A percentile compares a stretch with the other conserved stretches of the same genome.
Conservation (phyloP, 192 early-diverging fungal species). For the Physocladia obscura region DNA sequence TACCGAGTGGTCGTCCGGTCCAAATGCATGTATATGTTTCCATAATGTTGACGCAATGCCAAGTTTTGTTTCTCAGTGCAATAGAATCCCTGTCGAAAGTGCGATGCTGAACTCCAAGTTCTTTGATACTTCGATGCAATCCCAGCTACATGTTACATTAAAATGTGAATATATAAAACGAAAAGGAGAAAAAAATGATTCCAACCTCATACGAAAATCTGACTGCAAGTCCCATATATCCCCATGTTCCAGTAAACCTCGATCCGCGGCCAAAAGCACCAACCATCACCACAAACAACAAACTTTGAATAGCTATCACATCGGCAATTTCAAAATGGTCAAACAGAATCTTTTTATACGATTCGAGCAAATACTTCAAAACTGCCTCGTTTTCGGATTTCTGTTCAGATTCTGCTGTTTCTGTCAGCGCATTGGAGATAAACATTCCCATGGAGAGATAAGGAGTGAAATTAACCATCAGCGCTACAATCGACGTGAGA, state of each 20-base stretch:
- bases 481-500: constrained; percentile 11
- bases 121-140: constrained; percentile 4
- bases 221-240: constrained; percentile 21
- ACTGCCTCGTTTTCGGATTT: constrained; percentile 6
- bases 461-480: constrained; percentile 31
- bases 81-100: constrained; percentile 1
- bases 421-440: no score
- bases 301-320: constrained; percentile 12
- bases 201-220: constrained; percentile 9
- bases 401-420: no score
- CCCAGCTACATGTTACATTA: constrained; percentile 9
- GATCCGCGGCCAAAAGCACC: constrained; percentile 14
- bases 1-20: constrained; percentile 21
- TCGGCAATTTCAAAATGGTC: constrained; percentile 21
- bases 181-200: not conserved
- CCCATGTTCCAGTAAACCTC: constrained; percentile 10
- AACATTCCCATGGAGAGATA: constrained; percentile 9
- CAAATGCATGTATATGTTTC: constrained; percentile 26
- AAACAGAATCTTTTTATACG: constrained; percentile 12
- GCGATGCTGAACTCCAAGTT: constrained; percentile 6
- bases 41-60: constrained; percentile 27
- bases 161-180: not conserved
- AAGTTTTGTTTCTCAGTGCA: constrained; percentile 9
- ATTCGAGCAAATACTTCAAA: not conserved
- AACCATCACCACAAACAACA: no score